These are phyloP conservation scores for Linum usitatissimum DNA, from an alignment of 345 rosid species.

Conservation along the genomic window DNA sequence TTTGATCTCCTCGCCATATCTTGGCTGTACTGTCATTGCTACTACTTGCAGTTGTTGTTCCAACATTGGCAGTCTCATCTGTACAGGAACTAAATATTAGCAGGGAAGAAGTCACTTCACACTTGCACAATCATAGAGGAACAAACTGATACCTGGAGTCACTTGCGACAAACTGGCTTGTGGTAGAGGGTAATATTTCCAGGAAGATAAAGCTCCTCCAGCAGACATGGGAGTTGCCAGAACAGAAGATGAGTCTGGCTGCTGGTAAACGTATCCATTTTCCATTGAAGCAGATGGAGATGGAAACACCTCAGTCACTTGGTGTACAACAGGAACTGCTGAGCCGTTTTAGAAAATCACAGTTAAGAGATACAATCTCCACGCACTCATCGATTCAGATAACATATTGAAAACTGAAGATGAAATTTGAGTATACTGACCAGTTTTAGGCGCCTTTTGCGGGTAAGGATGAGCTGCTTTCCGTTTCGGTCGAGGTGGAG, in stretches of 20 bases:
- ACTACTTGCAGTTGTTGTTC: slow-evolving; percentile 19
- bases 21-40: slow-evolving; percentile 39
- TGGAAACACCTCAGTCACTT: slow-evolving; percentile 31
- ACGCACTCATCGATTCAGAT: not conserved
- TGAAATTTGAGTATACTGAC: slow-evolving; percentile 15
- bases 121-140: not conserved
- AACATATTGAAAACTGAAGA: not conserved
- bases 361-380: slow-evolving; percentile 5
- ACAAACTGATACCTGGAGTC: slow-evolving; percentile 30
- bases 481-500: slow-evolving; percentile 95
- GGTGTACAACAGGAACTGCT: slow-evolving; percentile 40
- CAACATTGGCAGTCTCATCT: slow-evolving; percentile 28
- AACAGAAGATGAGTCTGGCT: slow-evolving; percentile 38
- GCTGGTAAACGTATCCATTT: slow-evolving; percentile 26
- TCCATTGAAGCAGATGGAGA: slow-evolving; percentile 42
- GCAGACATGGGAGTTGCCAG: slow-evolving; percentile 28
- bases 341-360: not conserved
- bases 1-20: slow-evolving; percentile 21
- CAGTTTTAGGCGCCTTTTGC: slow-evolving; percentile 72
- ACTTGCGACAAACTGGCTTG: slow-evolving; percentile 25
- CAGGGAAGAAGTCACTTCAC: not conserved
- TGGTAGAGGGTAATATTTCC: slow-evolving; percentile 32
- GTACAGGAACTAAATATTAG: not conserved
- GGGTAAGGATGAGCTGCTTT: slow-evolving; percentile 93
- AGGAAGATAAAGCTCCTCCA: slow-evolving; percentile 38